Percentiles rank a stretch among this genome's conserved stretches.
phyloP scores from a whole-genome alignment of 352 stramenopile genomes.

The Blastocystis sp. region DNA sequence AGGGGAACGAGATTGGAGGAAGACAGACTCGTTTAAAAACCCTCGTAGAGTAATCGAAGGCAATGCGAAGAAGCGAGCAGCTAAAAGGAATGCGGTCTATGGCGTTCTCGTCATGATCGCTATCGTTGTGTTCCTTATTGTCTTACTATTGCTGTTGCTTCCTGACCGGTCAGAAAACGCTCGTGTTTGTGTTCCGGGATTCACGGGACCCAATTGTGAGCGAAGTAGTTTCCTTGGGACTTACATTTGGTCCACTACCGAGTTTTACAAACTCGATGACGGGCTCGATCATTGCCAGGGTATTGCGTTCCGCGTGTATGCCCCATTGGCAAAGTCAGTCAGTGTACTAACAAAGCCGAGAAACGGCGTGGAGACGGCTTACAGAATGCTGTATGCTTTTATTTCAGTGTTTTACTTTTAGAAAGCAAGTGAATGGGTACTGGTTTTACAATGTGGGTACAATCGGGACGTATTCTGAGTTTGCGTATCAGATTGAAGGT shows the following conservation, averaged over 20 bases:
- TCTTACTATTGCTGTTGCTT: background rate
- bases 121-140: background rate
- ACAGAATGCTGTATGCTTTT: conserved; percentile 12
- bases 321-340: background rate
- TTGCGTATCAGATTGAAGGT: background rate
- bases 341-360: background rate
- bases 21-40: background rate
- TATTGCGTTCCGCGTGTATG: conserved; percentile 47
- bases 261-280: conserved; percentile 30
- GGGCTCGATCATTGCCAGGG: conserved; percentile 22
- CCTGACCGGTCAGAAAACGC: background rate
- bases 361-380: background rate
- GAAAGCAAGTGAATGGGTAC: conserved; percentile 18
- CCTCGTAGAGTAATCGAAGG: background rate
- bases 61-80: background rate
- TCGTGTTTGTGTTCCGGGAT: conserved; percentile 28
- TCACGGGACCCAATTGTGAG: conserved; percentile 23
- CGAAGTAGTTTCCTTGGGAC: conserved; percentile 39
- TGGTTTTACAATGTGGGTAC: conserved; percentile 42
- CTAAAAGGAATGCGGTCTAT: background rate
- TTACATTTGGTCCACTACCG: conserved; percentile 13
- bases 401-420: background rate
- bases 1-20: conserved; percentile 34
- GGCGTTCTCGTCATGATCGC: background rate
- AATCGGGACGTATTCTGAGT: background rate